phyloP scores from a whole-genome alignment of 2,329 filamentous ascomycete genomes.

The Ascochyta rabiei region DNA sequence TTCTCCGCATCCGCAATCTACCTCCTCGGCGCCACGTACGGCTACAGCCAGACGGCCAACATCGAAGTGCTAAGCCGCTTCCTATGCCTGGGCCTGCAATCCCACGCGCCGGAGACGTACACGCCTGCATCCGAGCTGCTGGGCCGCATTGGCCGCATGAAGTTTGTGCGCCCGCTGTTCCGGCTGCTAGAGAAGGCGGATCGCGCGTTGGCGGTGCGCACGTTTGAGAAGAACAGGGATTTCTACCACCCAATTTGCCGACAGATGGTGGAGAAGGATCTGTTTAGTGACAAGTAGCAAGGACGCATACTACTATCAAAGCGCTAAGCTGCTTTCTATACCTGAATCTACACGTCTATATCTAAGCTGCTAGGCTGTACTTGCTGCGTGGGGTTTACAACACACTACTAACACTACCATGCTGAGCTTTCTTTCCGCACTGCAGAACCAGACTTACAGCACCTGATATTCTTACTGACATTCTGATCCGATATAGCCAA shows the following conservation, averaged over 20 bases:
- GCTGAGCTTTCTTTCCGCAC: too few species aligned
- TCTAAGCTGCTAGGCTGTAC: too few species aligned
- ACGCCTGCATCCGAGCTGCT: slow-evolving; percentile 75
- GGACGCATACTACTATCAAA: too few species aligned
- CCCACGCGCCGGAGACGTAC: slow-evolving; percentile 72
- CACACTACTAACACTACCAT: too few species aligned
- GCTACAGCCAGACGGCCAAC: slow-evolving; percentile 72
- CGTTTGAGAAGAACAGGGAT: slow-evolving; percentile 84
- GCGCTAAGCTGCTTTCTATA: too few species aligned
- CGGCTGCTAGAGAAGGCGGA: slow-evolving; percentile 76
- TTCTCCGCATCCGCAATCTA: slow-evolving; percentile 70
- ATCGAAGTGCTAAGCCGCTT: slow-evolving; percentile 85
- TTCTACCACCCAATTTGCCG: slow-evolving; percentile 96
- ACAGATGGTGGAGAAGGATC: slow-evolving; percentile 81
- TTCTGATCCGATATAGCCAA: too few species aligned
- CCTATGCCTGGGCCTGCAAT: slow-evolving; percentile 77
- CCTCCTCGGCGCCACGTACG: slow-evolving; percentile 76
- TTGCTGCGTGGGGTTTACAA: too few species aligned
- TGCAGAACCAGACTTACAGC: too few species aligned
- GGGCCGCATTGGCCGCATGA: slow-evolving; percentile 89
- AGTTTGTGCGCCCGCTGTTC: slow-evolving; percentile 90
- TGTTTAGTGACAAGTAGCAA: slow-evolving; percentile 55
- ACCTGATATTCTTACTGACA: too few species aligned
- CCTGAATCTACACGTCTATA: too few species aligned
- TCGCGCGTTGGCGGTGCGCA: slow-evolving; percentile 74